Base-by-base conservation (phyloP, 208 protist genomes). In the Wallacemonas sp. region DNA sequence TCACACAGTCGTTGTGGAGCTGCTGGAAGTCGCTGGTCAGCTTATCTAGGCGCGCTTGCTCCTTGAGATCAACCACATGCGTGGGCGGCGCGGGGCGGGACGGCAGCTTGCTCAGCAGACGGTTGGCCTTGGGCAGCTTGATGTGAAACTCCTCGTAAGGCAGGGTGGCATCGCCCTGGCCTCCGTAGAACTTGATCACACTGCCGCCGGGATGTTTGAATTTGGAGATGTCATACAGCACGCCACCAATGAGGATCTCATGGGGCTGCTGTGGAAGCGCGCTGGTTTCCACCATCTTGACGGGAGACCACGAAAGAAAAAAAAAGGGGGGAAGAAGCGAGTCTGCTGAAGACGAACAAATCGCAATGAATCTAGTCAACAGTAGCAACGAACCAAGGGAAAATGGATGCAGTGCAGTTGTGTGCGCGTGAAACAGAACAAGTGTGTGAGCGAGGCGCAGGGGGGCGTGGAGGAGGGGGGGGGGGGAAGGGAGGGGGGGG, bases 121-220 rank as follows among this genome's bases (percentile, higher is more conserved):
- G 81, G 49, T 77, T 22, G 7, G 79, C 84, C 54, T 67, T 77
- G 61, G 76, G 70, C 41, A 78, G 62, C 55, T 87, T 82, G 18
- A 86, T 38, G 70, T 93, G 87, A 61, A 89, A 89, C 74, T 93
- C 45, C 42, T 82, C 54, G 61, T 79, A 93, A 2, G 70, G 67
- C 62, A 88, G 77, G 2, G 84, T 89, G 4, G 87, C 87, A 54
- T 93, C 87, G 14, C 81, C 80, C 45, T 52, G 72, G 36, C 84
- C 82, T 29, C 75, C 49, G 67, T 65, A 85, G 70, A 82, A 92
- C 55, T 72, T 79, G 57, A 88, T 72, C 32, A 94, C 67, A 48
- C 72, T 81, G 44, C 88, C 88, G 22, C 88, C 88, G 0, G 88
- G 84, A 52, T 90, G 88, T 12, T 72, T 67, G 64, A 93, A 84